phyloP scores from a whole-genome alignment of 306 rosid genomes.

The Cucumis cinereus region DNA sequence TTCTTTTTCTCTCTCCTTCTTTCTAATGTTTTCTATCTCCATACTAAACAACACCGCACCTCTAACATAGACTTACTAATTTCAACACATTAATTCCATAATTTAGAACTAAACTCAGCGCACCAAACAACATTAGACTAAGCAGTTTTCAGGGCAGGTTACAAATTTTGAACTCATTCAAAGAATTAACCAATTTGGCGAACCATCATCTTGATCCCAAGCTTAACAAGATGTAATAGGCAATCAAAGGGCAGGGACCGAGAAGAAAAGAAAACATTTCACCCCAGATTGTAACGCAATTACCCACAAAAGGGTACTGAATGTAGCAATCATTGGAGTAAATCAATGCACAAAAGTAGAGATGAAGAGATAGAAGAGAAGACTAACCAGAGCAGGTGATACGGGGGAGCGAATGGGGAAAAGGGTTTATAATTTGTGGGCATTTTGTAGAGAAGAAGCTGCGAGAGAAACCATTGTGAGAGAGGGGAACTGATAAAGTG shows the following conservation, averaged over 20 bases:
- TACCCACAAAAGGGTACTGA: neutral
- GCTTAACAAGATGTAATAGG: neutral
- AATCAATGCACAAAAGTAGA: neutral
- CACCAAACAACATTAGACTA: neutral
- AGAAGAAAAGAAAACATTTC: neutral
- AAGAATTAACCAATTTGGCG: neutral
- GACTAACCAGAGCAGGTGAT: conserved; percentile 43
- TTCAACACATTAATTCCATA: no score
- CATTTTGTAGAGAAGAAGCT: conserved; percentile 27
- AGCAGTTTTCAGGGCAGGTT: neutral
- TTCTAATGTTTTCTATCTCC: no score
- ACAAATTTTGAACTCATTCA: neutral
- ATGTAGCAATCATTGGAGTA: neutral
- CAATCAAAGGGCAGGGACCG: neutral
- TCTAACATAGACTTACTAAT: no score
- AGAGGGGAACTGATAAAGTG: conserved; percentile 35
- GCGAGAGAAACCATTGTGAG: conserved; percentile 25
- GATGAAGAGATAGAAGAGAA: neutral
- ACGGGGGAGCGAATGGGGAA: conserved; percentile 9
- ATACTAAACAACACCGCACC: no score
- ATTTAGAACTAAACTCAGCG: no score
- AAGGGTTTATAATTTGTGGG: conserved; percentile 8
- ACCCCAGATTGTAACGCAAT: neutral
- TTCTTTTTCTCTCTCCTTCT: no score
- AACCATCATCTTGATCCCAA: neutral